Evolutionary conservation across 345 rosid genomes (phyloP).

Genomic region (Eucalyptus pumila): DNA sequence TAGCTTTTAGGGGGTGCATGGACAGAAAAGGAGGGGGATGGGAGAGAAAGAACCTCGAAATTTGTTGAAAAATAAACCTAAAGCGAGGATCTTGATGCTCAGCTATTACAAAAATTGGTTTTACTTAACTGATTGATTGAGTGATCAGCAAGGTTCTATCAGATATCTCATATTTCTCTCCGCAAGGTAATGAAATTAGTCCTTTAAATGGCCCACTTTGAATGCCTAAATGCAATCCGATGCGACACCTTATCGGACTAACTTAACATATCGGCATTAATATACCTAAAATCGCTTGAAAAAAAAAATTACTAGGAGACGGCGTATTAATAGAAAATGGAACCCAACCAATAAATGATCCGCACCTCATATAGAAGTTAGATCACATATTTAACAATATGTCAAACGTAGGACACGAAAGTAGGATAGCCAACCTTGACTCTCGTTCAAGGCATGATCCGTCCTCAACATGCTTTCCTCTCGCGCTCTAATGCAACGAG

Average conservation of each 20-base stretch:
- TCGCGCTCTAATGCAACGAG: neutral
- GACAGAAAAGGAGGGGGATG: neutral
- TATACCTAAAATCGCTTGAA: neutral
- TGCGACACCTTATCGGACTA: neutral
- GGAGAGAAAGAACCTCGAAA: neutral
- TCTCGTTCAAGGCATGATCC: neutral
- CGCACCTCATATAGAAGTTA: neutral
- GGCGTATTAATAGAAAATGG: neutral
- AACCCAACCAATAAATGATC: neutral
- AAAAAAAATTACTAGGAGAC: neutral
- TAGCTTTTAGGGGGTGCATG: neutral
- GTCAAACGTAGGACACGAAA: neutral
- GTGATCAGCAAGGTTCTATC: neutral
- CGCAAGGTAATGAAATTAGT: neutral
- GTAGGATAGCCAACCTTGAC: neutral
- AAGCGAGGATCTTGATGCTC: neutral
- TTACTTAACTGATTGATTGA: neutral
- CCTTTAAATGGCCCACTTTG: neutral
- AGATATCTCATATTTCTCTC: neutral
- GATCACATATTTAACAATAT: neutral
- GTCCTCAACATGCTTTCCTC: neutral
- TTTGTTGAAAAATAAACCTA: neutral
- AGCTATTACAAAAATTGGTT: neutral
- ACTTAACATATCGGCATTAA: neutral
- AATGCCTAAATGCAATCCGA: neutral